Evolutionary conservation across 306 rosid species (phyloP), one percentile per base, ranked within the genome.

Genomic region (Castanea mollissima): DNA sequence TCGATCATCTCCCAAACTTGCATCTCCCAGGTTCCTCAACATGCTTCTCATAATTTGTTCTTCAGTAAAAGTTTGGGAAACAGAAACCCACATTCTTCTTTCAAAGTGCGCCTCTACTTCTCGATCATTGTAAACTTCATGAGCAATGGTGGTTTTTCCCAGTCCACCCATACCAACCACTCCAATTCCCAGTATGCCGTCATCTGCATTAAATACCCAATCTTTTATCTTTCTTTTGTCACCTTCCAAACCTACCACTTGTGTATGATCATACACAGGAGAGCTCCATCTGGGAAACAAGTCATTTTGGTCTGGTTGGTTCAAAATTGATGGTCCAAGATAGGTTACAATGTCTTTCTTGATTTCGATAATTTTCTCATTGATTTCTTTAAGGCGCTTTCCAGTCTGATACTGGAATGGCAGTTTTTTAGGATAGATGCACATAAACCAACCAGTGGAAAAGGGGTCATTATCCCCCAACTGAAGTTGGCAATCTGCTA

Each of bases 151-250:
- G 31, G 86, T 79, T 55, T 83, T 79, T 4, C 83, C 86, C 15
- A 79, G 20, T 0, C 86, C 86, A 19, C 86, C 86, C 86, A 83
- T 83, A 23, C 86, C 86, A 56, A 83, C 83, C 29, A 83, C 83
- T 38, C 83, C 86, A 83, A 79, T 79, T 3, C 72, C 55, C 54
- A 79, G 55, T 69, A 83, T 75, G 15, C 71, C 81, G 5, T 3
- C 54, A 69, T 83, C 78, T 70, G 75, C 83, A 31, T 79, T 80
- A 71, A 54, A 55, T 3, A 83, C 25, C 86, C 83, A 79, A 21
- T 79, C 69, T 51, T 79, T 83, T 54, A 83, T n/a, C 78, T 75
- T 83, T 35, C 46, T 62, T 3, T 74, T 74, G 68, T 79, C 86
- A 16, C 57, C 81, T 75, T 83, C 86, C 75, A 83, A 35, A n/a